Conservation (phyloP, 176 grass and related monocot genomes). For the Carex kokanica region DNA sequence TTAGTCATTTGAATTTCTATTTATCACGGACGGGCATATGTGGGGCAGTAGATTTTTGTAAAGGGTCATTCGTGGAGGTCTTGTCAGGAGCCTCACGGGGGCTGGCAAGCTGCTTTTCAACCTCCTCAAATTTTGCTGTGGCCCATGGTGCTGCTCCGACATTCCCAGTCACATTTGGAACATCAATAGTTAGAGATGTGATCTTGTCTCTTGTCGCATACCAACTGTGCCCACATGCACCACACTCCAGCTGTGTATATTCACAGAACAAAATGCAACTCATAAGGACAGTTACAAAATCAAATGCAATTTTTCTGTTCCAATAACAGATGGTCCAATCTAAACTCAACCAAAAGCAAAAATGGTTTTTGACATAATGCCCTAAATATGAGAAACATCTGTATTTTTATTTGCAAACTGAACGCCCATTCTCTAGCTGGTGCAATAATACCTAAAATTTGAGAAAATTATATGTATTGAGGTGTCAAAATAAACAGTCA, state of each 20-base stretch:
- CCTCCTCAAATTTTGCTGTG: constrained; percentile 75
- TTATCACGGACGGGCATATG: constrained; percentile 60
- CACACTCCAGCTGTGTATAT: constrained; percentile 64
- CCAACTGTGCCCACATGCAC: constrained; percentile 67
- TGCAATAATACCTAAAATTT: background rate
- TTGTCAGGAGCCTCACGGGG: constrained; percentile 56
- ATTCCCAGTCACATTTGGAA: constrained; percentile 43
- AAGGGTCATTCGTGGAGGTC: constrained; percentile 4
- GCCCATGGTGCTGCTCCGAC: constrained; percentile 71
- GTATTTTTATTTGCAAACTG: background rate
- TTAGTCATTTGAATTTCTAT: constrained; percentile 48
- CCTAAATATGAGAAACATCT: background rate
- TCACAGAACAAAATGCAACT: background rate
- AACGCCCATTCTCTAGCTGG: background rate
- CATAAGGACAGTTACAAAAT: background rate
- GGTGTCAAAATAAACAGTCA: background rate
- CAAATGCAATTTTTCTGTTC: background rate
- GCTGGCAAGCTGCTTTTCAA: constrained; percentile 68
- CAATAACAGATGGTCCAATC: background rate
- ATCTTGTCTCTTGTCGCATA: constrained; percentile 78
- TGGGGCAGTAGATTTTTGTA: constrained; percentile 52
- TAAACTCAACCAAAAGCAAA: background rate
- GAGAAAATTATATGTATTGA: background rate
- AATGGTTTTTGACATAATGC: background rate
- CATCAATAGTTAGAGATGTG: constrained; percentile 53